Base-by-base conservation (phyloP, 2,329 filamentous ascomycete species). In the Arthrobotrys entomopaga region DNA sequence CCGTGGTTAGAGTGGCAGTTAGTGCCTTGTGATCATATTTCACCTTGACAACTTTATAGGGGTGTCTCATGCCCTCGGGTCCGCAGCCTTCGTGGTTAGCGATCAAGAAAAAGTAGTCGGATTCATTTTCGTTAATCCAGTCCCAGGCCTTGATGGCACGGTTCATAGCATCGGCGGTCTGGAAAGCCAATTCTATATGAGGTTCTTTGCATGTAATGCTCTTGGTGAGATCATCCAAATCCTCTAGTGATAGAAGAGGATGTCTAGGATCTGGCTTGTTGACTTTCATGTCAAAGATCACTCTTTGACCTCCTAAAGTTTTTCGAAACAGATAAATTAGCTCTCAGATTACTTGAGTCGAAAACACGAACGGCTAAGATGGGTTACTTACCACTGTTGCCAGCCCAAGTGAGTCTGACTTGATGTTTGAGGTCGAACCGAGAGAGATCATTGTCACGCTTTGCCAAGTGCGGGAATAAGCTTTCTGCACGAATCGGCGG, bases 41-140 rank as follows among this genome's bases (percentile, higher is more conserved):
- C 10, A 74, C 70, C n/a, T 63, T 43, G 42, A 54, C 43, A 42
- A 74, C 56, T 29, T 49, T 61, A 38, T 81, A 81, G 16, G 79
- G 76, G 52, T 79, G 77, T 59, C 80, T 78, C 48, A 81, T 65
- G n/a, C 78, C 77, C 10, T 79, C 75, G 1, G 74, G 73, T 19
- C 79, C 79, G 63, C 80, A 81, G 1, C 78, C 78, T 49, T 78
- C 77, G 64, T 80, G 79, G 57, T 81, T 81, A 3, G 79, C 77
- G 59, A 81, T 80, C 34, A 81, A 46, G 38, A 80, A 70, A 53
- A 81, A 81, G 16, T 77, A 65, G 16, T 77, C 71, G 34, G 78
- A 75, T 0, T 78, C 74, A 1, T 76, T 76, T 50, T 80, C 77
- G 64, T 81, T 80, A 57, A 81, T 77, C 65, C 77, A 79, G 10